Conservation (phyloP, 306 rosid species). For the Elaeagnus macrophylla region DNA sequence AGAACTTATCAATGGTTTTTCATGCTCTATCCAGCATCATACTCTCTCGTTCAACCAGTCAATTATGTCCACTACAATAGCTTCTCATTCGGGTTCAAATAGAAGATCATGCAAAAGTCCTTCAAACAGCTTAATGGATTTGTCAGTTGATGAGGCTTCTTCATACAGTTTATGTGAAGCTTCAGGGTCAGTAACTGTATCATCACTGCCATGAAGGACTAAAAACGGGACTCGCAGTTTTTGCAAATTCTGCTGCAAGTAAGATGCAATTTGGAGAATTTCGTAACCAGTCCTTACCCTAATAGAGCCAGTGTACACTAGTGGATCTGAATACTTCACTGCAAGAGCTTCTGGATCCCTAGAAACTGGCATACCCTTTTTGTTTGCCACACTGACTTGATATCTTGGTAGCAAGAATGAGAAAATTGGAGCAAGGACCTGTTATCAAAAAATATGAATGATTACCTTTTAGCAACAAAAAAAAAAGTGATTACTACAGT, state of each 20-base stretch:
- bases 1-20: not conserved
- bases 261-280: conserved; percentile 52
- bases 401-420: conserved; percentile 63
- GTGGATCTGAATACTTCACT: conserved; percentile 79
- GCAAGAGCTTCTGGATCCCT: conserved; percentile 73
- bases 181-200: conserved; percentile 66
- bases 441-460: conserved; percentile 8
- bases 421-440: conserved; percentile 72
- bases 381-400: conserved; percentile 55
- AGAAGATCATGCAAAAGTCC: conserved; percentile 77
- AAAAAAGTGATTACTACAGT: not conserved
- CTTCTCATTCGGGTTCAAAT: conserved; percentile 73
- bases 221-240: conserved; percentile 64
- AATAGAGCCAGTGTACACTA: conserved; percentile 69
- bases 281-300: conserved; percentile 77
- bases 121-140: conserved; percentile 56
- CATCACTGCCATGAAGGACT: conserved; percentile 82
- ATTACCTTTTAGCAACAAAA: not conserved
- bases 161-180: conserved; percentile 58
- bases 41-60: conserved; percentile 65
- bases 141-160: conserved; percentile 72
- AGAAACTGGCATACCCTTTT: conserved; percentile 46
- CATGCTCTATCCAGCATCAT: conserved; percentile 15
- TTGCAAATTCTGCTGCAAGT: conserved; percentile 58
- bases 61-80: conserved; percentile 40